Base-by-base conservation (phyloP, 805 yeast species). In the Barnettozyma sucrosica region DNA sequence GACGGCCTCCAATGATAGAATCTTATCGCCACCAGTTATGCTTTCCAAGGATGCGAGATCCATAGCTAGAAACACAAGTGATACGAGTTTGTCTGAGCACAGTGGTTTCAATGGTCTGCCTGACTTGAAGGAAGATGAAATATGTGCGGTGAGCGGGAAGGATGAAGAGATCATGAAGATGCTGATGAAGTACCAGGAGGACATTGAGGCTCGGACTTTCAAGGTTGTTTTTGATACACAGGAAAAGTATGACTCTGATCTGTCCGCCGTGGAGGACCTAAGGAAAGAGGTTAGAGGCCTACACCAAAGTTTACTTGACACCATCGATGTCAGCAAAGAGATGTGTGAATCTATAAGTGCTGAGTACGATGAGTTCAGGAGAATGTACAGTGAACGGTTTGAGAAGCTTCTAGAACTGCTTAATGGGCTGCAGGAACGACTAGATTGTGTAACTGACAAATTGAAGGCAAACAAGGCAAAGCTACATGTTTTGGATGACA, bases 211-310 rank as follows among this genome's bases (percentile, higher is more conserved):
- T 3, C 26, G 37, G n/a, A 34, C 38, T 5, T 42, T 39, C 32
- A 23, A 39, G 33, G n/a, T 25, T 39, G 42, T 39, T 7, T 39
- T 14, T 25, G 42, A 39, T 25, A n/a, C 42, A 25, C 32, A 39
- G 23, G 42, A 39, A 33, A 39, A 39, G 42, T 39, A 39, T n/a
- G 42, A 39, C 23, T 14, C 30, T 20, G 42, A 39, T 13, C 21
- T 26, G 18, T n/a, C 30, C 6, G 21, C 21, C 20, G 5, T 39
- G 20, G 42, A 25, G 9, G 30, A 23, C 10, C 9, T 39, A 7
- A 23, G 42, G 14, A 24, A 23, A 5, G 42, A 39, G 23, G 32
- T 25, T 10, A 8, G 10, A 5, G 21, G 8, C 13, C 41, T 37
- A 13, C 41, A 14, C 13, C 18, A 37, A 18, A 21, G 18, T 28